Evolutionary conservation across 2,329 filamentous ascomycete species (phyloP).

Genomic region (Penicillium sp.): DNA sequence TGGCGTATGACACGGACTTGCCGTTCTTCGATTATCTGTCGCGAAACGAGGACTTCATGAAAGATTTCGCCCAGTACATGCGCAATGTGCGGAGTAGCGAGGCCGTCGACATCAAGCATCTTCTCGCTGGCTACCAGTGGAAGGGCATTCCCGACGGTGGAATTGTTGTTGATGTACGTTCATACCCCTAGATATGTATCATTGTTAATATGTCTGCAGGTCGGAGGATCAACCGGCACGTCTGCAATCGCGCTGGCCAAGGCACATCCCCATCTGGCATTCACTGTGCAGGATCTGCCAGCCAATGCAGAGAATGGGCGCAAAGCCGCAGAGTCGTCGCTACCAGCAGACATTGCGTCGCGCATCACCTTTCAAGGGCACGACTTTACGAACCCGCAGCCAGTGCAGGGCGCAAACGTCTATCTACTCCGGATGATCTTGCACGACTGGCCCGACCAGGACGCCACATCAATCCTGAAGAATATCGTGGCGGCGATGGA

Average conservation of each 20-base stretch:
- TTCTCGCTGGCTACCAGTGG: conserved; percentile 34
- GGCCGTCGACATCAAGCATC: conserved; percentile 53
- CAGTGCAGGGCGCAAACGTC: too few relatives aligned
- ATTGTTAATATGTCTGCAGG: conserved; percentile 10
- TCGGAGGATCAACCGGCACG: conserved; percentile 57
- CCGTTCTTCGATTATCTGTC: conserved; percentile 33
- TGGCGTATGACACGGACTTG: conserved; percentile 25
- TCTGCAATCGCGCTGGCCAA: conserved; percentile 54
- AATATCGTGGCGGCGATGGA: too few relatives aligned
- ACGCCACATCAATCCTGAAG: too few relatives aligned
- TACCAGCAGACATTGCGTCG: too few relatives aligned
- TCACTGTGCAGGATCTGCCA: conserved; percentile 2
- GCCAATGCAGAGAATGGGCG: not conserved
- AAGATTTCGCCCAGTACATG: conserved; percentile 56
- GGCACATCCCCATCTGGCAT: conserved; percentile 44
- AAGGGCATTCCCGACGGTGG: conserved; percentile 24
- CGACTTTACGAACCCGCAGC: too few relatives aligned
- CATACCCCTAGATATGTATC: not conserved
- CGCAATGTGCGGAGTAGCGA: conserved; percentile 52
- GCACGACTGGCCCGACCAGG: too few relatives aligned
- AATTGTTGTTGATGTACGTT: conserved; percentile 50
- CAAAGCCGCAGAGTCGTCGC: not conserved
- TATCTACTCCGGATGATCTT: too few relatives aligned
- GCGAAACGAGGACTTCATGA: conserved; percentile 32
- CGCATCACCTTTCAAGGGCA: too few relatives aligned